Conservation (phyloP, 208 protist species). For the Acanthamoeba sp. region DNA sequence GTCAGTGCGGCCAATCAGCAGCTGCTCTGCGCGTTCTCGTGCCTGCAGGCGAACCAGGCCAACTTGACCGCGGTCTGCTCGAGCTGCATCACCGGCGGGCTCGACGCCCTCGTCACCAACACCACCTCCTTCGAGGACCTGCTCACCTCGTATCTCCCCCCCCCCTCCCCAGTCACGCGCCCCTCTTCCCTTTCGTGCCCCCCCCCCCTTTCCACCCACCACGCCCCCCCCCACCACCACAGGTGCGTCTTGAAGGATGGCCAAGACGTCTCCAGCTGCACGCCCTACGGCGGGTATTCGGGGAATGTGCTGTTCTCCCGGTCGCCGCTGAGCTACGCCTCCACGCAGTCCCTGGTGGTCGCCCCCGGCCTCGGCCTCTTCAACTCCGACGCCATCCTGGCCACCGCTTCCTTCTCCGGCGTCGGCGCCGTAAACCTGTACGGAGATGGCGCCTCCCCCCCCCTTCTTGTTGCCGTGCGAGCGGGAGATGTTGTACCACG, state of each 20-base stretch:
- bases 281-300: neutral
- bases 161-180: too few relatives aligned
- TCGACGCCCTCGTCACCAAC: neutral
- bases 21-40: neutral
- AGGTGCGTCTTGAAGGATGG: neutral
- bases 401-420: neutral
- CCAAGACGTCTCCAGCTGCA: neutral
- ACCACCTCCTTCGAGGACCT: neutral
- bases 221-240: neutral
- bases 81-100: neutral
- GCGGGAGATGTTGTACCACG: too few relatives aligned
- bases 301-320: conserved; percentile 10
- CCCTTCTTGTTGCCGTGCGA: too few relatives aligned
- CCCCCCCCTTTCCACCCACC: too few relatives aligned
- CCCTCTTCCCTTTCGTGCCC: too few relatives aligned
- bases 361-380: neutral
- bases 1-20: neutral
- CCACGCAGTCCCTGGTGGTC: neutral
- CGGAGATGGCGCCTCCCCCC: too few relatives aligned
- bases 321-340: neutral
- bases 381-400: neutral
- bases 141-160: neutral
- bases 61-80: neutral
- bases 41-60: neutral
- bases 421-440: neutral